phyloP scores from a whole-genome alignment of 129 eudicot genomes.

The Flaveria sonorensis region DNA sequence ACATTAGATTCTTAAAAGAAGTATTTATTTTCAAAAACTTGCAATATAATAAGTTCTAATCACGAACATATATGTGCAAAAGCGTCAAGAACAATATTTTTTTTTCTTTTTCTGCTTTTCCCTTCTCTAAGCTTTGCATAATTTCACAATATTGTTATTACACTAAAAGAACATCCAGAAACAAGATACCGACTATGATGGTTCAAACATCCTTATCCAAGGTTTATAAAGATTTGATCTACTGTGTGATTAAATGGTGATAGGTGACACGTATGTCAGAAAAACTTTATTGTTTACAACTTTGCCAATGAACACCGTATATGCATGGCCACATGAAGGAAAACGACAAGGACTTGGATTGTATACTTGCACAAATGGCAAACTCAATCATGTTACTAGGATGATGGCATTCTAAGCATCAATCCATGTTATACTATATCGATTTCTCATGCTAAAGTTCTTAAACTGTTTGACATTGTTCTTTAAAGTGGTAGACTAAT shows the following conservation, averaged over 20 bases:
- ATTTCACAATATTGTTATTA: not conserved
- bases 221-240: slow-evolving; percentile 4
- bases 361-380: slow-evolving; percentile 72
- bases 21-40: not conserved
- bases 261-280: no score
- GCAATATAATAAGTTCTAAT: not conserved
- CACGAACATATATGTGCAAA: not conserved
- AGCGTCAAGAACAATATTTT: not conserved
- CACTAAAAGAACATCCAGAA: not conserved
- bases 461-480: not conserved
- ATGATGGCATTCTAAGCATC: slow-evolving; percentile 54
- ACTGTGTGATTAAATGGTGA: slow-evolving; percentile 16
- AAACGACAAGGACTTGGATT: slow-evolving; percentile 77
- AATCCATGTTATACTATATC: slow-evolving; percentile 30
- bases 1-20: not conserved
- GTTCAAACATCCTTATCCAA: not conserved
- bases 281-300: slow-evolving; percentile 50
- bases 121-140: not conserved
- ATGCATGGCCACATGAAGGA: slow-evolving; percentile 86
- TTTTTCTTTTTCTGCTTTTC: not conserved
- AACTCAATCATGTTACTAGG: slow-evolving; percentile 79
- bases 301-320: slow-evolving; percentile 72
- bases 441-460: slow-evolving; percentile 39
- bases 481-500: no score
- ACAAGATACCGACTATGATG: not conserved